Conservation (phyloP, 1,139 yeast genomes). For the Zygoascus sp. region DNA sequence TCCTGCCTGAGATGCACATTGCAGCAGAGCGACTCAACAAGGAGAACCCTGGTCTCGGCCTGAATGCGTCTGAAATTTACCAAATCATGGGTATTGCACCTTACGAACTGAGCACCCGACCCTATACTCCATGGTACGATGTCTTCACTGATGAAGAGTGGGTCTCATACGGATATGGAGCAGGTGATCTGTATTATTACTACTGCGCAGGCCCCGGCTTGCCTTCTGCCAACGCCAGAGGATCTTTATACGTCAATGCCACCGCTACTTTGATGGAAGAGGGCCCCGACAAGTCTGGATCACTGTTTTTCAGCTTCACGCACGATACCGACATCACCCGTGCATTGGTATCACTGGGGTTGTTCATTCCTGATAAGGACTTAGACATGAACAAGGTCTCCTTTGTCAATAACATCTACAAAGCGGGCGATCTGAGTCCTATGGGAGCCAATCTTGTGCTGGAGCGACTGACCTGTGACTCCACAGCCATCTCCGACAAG, state of each 20-base stretch:
- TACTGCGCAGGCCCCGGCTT: constrained; percentile 54
- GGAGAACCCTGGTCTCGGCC: constrained; percentile 43
- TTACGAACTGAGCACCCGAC: constrained; percentile 52
- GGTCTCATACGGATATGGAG: constrained; percentile 44
- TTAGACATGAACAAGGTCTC: constrained; percentile 37
- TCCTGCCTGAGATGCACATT: constrained; percentile 30
- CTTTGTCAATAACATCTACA: constrained; percentile 40
- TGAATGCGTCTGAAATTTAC: constrained; percentile 42
- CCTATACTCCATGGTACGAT: constrained; percentile 51
- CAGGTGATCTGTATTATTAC: constrained; percentile 44
- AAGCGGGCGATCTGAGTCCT: constrained; percentile 46
- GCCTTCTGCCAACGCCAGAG: constrained; percentile 42
- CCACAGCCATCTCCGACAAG: constrained; percentile 18
- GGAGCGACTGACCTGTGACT: constrained; percentile 47
- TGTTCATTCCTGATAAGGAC: constrained; percentile 40
- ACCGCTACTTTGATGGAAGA: constrained; percentile 40
- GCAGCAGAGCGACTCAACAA: constrained; percentile 41
- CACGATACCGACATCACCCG: constrained; percentile 57
- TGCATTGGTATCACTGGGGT: constrained; percentile 48
- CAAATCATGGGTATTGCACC: constrained; percentile 51
- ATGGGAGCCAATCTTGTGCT: constrained; percentile 54
- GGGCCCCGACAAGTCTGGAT: constrained; percentile 38
- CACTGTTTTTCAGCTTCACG: constrained; percentile 46
- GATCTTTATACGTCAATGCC: constrained; percentile 50
- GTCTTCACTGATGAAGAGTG: constrained; percentile 55